Evolutionary conservation across 345 rosid species (phyloP).

Genomic region (Camelina neglecta): DNA sequence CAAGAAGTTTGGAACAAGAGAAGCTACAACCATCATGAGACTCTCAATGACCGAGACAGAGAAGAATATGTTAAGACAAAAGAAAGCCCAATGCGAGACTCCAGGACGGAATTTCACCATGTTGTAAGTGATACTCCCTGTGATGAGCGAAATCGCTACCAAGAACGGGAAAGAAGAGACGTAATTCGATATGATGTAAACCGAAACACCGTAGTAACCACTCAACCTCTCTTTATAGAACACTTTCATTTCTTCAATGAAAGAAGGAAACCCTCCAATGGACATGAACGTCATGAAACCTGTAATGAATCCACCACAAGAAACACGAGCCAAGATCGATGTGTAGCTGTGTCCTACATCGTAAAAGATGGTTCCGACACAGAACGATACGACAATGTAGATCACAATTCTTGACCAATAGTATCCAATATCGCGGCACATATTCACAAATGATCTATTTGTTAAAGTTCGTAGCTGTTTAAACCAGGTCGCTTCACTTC

Average conservation of each 20-base stretch:
- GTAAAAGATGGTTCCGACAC: slow-evolving; percentile 71
- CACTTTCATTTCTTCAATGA: slow-evolving; percentile 84
- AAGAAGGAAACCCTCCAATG: slow-evolving; percentile 88
- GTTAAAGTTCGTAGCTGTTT: slow-evolving; percentile 72
- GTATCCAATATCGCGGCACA: slow-evolving; percentile 78
- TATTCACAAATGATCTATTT: slow-evolving; percentile 69
- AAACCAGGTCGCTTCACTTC: slow-evolving; percentile 65
- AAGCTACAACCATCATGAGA: slow-evolving; percentile 88
- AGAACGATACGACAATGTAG: slow-evolving; percentile 67
- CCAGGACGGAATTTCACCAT: slow-evolving; percentile 71
- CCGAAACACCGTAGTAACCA: slow-evolving; percentile 83
- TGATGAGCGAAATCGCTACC: slow-evolving; percentile 53
- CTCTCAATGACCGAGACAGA: slow-evolving; percentile 77
- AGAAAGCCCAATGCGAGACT: slow-evolving; percentile 60
- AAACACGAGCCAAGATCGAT: slow-evolving; percentile 70
- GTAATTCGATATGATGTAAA: slow-evolving; percentile 72
- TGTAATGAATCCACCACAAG: slow-evolving; percentile 76
- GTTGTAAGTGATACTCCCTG: slow-evolving; percentile 61
- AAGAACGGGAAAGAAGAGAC: slow-evolving; percentile 77
- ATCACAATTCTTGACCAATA: slow-evolving; percentile 82
- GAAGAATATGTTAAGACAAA: slow-evolving; percentile 67
- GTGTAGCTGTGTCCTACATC: slow-evolving; percentile 70
- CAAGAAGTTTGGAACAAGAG: slow-evolving; percentile 79
- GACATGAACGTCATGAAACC: slow-evolving; percentile 91
- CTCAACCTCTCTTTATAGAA: slow-evolving; percentile 69